Evolutionary conservation across 2,329 filamentous ascomycete species (phyloP).

Genomic region (Dothistroma pini): DNA sequence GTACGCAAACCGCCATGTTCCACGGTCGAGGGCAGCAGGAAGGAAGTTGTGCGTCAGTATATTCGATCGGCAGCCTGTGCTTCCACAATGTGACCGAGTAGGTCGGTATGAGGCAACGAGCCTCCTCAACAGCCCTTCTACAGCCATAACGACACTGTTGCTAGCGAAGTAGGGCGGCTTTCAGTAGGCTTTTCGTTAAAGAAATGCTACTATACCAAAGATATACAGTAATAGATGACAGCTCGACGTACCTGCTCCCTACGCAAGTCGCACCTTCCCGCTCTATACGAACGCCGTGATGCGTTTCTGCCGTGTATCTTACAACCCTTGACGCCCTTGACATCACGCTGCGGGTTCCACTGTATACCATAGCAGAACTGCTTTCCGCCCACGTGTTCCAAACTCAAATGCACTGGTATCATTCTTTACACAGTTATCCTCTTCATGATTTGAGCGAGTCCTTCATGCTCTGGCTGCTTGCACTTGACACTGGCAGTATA

Average conservation of each 20-base stretch:
- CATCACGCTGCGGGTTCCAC: neutral
- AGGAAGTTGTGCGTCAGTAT: too few relatives aligned
- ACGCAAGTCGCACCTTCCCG: neutral
- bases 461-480: conserved; percentile 84
- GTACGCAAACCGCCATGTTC: too few relatives aligned
- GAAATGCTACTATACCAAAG: neutral
- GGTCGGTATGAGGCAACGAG: too few relatives aligned
- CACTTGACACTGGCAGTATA: conserved; percentile 61
- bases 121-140: too few relatives aligned
- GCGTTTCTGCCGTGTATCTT: conserved; percentile 1
- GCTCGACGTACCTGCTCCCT: neutral
- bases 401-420: neutral
- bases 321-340: neutral
- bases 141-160: too few relatives aligned
- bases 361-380: too few relatives aligned
- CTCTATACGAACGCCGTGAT: conserved; percentile 2
- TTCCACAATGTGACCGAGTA: too few relatives aligned
- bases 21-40: too few relatives aligned
- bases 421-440: neutral
- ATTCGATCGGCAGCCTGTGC: too few relatives aligned
- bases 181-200: neutral
- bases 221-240: neutral
- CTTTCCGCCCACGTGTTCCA: neutral
- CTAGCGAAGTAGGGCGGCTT: too few relatives aligned
- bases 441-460: conserved; percentile 70